phyloP scores from a whole-genome alignment of 129 eudicot genomes.

The Centaurea solstitialis region DNA sequence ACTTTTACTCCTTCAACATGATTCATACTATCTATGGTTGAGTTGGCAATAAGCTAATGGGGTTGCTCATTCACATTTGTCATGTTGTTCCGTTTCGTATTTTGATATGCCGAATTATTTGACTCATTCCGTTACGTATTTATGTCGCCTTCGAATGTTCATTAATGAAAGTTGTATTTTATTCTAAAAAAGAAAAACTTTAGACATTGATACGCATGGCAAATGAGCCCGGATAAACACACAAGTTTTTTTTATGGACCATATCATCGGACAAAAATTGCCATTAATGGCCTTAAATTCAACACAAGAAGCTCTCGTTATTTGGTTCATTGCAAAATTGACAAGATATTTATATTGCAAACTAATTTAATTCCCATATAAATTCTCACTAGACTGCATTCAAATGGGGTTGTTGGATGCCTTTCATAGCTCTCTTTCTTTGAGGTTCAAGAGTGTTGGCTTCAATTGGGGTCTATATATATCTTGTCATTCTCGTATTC shows the following conservation, averaged over 20 bases:
- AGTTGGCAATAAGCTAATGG: too few species aligned
- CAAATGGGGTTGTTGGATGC: too few species aligned
- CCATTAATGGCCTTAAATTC: not conserved
- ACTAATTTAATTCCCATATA: not conserved
- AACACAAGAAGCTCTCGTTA: not conserved
- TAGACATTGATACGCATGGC: not conserved
- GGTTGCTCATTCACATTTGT: too few species aligned
- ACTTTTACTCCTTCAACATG: too few species aligned
- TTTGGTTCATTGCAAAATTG: not conserved
- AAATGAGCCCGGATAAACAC: not conserved
- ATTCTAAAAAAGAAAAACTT: not conserved
- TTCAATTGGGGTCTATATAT: too few species aligned
- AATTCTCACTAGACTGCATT: too few species aligned
- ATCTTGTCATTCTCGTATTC: too few species aligned
- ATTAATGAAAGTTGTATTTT: not conserved
- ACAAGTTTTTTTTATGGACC: not conserved
- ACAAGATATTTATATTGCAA: not conserved
- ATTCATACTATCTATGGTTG: too few species aligned
- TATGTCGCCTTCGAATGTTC: not conserved
- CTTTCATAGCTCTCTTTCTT: too few species aligned
- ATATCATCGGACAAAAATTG: not conserved
- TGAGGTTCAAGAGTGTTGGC: too few species aligned
- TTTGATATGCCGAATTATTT: not conserved
- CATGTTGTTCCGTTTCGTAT: not conserved
- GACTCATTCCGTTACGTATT: not conserved